Evolutionary conservation across 768 basidiomycete genomes (phyloP), one percentile per base, ranked within the genome.

Genomic region (Leccinum boreale): DNA sequence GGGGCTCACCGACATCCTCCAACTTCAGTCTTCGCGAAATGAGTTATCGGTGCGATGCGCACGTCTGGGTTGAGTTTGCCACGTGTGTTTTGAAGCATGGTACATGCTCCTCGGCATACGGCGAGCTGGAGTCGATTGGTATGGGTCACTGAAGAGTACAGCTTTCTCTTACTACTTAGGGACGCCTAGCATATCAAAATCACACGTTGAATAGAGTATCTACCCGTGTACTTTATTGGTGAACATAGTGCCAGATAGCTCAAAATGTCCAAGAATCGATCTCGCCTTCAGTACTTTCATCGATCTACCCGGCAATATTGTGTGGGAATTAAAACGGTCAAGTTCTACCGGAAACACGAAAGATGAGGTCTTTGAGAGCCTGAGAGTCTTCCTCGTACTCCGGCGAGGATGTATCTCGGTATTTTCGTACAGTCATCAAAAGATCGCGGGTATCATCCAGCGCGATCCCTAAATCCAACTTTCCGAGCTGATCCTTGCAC

Each of bases 331-430:
- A 33, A 46, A 36, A 19, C 10, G 7, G 4, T 57, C 63, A 65
- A 6, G 14, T 10, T 31, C 50, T 33, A 56, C 26, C 33, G 47
- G 60, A 62, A 54, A 70, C 44, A 28, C 53, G 58, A 47, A 61
- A 61, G 24, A 69, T 36, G 39, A 66, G 49, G 21, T 28, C 12
- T 23, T 47, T 68, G 53, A 70, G 66, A 52, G 55, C 49, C 23
- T 31, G 26, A 31, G 66, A 58, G 33, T 69, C 68, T 45, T 63
- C 65, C 15, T 0, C 33, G 28, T 61, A 65, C 53, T 70, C 66
- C 4, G 45, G 26, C 12, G 68, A 60, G 29, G 61, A 58, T 21
- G 45, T 45, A 52, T 58, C 55, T 11, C 55, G 57, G 44, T 54
- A 62, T 44, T n/a, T 61, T 21, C 62, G 59, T 33, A 70, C 68